Evolutionary conservation across 1,139 yeast species (phyloP).

Genomic region (Yamadazyma conglobata): DNA sequence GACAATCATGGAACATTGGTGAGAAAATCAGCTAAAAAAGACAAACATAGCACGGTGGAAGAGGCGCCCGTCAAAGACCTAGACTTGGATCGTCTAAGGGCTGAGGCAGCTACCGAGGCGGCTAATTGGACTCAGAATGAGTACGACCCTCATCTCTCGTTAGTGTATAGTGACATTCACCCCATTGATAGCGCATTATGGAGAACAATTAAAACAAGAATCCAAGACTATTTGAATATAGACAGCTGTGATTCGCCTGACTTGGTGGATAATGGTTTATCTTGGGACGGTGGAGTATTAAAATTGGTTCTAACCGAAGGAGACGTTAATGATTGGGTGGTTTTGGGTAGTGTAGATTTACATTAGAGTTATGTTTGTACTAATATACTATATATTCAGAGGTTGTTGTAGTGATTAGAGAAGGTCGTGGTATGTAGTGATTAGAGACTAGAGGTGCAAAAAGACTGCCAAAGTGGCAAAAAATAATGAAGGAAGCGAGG

Average conservation of each 20-base stretch:
- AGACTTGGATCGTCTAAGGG: conserved; percentile 25
- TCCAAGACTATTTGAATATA: conserved; percentile 63
- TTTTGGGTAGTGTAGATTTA: conserved; percentile 49
- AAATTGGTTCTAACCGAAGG: conserved; percentile 75
- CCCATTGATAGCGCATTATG: conserved; percentile 71
- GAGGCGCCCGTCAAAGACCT: conserved; percentile 17
- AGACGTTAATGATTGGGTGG: conserved; percentile 68
- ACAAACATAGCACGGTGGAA: conserved; percentile 8
- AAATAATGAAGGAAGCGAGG: conserved; percentile 74
- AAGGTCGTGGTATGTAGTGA: too few relatives aligned
- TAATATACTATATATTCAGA: too few relatives aligned
- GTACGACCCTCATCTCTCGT: conserved; percentile 70
- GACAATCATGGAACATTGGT: conserved; percentile 32
- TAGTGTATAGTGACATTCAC: conserved; percentile 63
- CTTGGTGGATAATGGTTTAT: conserved; percentile 33
- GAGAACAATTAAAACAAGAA: conserved; percentile 64
- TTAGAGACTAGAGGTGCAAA: too few relatives aligned
- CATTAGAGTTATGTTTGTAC: too few relatives aligned
- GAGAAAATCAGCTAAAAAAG: conserved; percentile 24
- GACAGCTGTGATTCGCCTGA: conserved; percentile 42
- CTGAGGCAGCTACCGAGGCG: conserved; percentile 35
- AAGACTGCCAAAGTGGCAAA: too few relatives aligned
- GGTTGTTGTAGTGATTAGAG: too few relatives aligned
- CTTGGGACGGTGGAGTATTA: conserved; percentile 68
- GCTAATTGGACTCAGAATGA: conserved; percentile 56